phyloP scores from a whole-genome alignment of 306 rosid species.

The Oemleria cerasiformis region DNA sequence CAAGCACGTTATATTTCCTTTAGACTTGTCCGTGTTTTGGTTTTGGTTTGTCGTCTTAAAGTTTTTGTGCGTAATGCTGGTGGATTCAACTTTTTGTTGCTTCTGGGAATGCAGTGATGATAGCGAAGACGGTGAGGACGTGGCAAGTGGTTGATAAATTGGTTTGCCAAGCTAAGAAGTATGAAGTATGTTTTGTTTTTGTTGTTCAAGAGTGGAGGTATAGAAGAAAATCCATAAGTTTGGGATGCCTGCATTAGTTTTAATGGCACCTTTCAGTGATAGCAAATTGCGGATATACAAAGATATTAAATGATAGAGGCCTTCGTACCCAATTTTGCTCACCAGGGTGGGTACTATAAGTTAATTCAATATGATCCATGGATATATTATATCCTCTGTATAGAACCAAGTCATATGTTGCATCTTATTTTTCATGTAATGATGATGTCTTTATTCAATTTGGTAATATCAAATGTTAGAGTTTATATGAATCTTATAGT shows the following conservation, averaged over 20 bases:
- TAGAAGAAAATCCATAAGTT: not conserved
- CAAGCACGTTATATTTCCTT: not conserved
- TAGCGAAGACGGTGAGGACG: slow-evolving; percentile 70
- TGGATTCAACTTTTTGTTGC: not conserved
- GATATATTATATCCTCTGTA: slow-evolving; percentile 6
- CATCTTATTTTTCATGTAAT: too few relatives aligned
- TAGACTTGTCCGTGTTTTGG: not conserved
- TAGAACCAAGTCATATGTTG: slow-evolving; percentile 1
- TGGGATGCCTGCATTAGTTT: not conserved
- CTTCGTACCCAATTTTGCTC: slow-evolving; percentile 38
- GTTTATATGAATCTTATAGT: too few relatives aligned
- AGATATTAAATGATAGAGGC: slow-evolving; percentile 3
- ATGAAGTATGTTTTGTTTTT: not conserved
- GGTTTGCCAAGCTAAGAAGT: not conserved
- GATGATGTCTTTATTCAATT: too few relatives aligned
- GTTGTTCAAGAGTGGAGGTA: not conserved
- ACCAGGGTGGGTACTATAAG: slow-evolving; percentile 36
- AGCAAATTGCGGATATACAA: slow-evolving; percentile 8
- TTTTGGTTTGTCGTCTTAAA: not conserved
- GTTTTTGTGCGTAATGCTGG: not conserved
- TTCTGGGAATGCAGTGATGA: slow-evolving; percentile 61
- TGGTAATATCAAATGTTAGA: not conserved
- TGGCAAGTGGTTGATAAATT: slow-evolving; percentile 40
- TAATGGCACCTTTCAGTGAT: not conserved
- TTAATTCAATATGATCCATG: slow-evolving; percentile 1